phyloP scores from a whole-genome alignment of 176 grass and related monocot species.

The Oryza longistaminata region DNA sequence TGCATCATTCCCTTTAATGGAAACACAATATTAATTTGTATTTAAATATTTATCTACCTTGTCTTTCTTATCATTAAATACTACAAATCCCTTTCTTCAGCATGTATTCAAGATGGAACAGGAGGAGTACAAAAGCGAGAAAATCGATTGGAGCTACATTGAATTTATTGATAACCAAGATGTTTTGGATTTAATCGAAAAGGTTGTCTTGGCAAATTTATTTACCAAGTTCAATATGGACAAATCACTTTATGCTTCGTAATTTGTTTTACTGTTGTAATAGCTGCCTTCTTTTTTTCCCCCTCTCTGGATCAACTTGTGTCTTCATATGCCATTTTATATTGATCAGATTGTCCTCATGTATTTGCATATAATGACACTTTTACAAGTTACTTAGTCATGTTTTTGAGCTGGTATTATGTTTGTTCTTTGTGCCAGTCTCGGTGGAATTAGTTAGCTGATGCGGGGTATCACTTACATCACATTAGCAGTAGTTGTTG shows the following conservation, averaged over 20 bases:
- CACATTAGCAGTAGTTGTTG: neutral
- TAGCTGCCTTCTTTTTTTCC: neutral
- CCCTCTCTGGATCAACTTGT: neutral
- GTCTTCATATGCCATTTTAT: conserved; percentile 25
- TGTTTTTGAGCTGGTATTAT: neutral
- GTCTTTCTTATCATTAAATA: conserved; percentile 26
- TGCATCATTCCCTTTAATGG: conserved; percentile 3
- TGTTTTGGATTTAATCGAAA: conserved; percentile 98
- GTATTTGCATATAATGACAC: neutral
- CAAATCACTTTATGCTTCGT: conserved; percentile 6
- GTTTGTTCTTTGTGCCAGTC: neutral
- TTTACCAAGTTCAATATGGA: neutral
- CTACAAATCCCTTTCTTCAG: conserved; percentile 51
- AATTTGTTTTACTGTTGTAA: conserved; percentile 20
- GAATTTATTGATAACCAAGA: conserved; percentile 99
- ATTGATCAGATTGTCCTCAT: neutral
- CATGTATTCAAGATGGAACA: conserved; percentile 99
- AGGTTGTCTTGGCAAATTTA: conserved; percentile 54
- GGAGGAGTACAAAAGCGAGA: conserved; percentile 92
- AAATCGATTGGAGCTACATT: conserved; percentile 99
- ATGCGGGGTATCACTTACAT: conserved; percentile 8
- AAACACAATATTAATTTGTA: neutral
- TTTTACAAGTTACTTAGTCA: neutral
- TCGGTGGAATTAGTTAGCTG: neutral
- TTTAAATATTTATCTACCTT: conserved; percentile 36